Percentiles rank a stretch among this genome's conserved stretches.
Evolutionary conservation across 495 filamentous ascomycete species (phyloP).

Genomic region (Podospora didyma): DNA sequence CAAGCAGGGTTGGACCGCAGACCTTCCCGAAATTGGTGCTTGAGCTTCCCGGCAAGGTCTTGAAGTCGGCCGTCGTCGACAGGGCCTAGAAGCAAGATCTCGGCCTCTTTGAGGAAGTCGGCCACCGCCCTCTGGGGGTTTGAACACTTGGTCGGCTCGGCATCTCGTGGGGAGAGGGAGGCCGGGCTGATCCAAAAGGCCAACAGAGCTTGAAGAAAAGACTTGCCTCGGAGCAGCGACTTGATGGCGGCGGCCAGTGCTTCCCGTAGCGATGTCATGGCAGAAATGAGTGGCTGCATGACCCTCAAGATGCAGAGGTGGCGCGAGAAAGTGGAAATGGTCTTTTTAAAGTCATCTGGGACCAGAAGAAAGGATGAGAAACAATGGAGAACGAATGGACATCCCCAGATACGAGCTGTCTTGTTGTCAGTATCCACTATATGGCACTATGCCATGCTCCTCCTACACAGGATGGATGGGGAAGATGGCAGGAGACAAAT

Average conservation of each 20-base stretch:
- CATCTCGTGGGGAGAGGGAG: conserved; percentile 32
- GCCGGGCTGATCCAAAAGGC: conserved; percentile 45
- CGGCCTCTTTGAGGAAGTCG: conserved; percentile 32
- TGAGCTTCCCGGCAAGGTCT: conserved; percentile 39
- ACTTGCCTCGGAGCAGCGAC: conserved; percentile 48
- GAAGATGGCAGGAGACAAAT: conserved; percentile 1
- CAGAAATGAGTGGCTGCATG: conserved; percentile 42
- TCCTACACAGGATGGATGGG: not conserved
- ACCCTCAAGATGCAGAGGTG: conserved; percentile 24
- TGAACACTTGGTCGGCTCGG: conserved; percentile 10
- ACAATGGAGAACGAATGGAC: conserved; percentile 1
- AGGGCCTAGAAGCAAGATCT: conserved; percentile 35
- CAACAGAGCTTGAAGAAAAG: conserved; percentile 47
- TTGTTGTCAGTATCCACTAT: not conserved
- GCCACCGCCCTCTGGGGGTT: conserved; percentile 4
- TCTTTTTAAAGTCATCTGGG: conserved; percentile 21
- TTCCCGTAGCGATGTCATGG: conserved; percentile 44
- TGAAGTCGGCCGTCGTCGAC: conserved; percentile 33
- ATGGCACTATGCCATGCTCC: conserved; percentile 7
- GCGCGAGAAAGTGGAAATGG: conserved; percentile 3
- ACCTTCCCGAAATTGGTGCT: conserved; percentile 43
- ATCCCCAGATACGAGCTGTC: not conserved
- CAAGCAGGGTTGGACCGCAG: conserved; percentile 43
- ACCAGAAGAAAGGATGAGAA: not conserved
- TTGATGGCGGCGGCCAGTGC: conserved; percentile 40